Percentiles rank a stretch among this genome's conserved stretches.
phyloP scores from a whole-genome alignment of 768 basidiomycete genomes.

The Xerocomellus intermedius region DNA sequence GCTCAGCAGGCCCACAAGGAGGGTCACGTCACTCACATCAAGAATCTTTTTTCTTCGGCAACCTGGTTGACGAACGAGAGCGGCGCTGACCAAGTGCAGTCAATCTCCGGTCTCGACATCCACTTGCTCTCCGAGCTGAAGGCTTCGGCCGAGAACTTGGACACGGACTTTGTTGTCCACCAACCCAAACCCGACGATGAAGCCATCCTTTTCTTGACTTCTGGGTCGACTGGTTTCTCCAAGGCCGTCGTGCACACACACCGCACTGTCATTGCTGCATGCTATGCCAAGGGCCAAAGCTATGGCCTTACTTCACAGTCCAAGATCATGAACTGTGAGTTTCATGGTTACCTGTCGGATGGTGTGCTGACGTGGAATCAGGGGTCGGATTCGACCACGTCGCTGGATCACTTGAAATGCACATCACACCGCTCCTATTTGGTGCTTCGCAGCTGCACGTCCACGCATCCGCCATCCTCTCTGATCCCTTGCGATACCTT shows the following conservation, averaged over 20 bases:
- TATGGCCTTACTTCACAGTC: slow-evolving; percentile 36
- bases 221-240: slow-evolving; percentile 45
- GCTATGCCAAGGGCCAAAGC: slow-evolving; percentile 33
- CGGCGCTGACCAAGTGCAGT: slow-evolving; percentile 26
- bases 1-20: slow-evolving; percentile 34
- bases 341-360: background rate
- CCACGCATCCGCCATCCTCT: slow-evolving; percentile 24
- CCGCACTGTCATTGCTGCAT: slow-evolving; percentile 36
- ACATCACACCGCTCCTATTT: slow-evolving; percentile 36
- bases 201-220: slow-evolving; percentile 39
- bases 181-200: slow-evolving; percentile 28
- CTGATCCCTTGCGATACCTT: slow-evolving; percentile 23
- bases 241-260: slow-evolving; percentile 43
- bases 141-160: slow-evolving; percentile 9
- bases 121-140: slow-evolving; percentile 26
- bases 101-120: slow-evolving; percentile 25
- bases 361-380: slow-evolving; percentile 8
- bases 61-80: slow-evolving; percentile 31
- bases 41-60: slow-evolving; percentile 29
- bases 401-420: slow-evolving; percentile 43
- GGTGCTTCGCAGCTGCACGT: slow-evolving; percentile 28
- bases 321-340: slow-evolving; percentile 41
- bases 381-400: slow-evolving; percentile 48
- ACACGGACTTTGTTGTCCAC: slow-evolving; percentile 17
- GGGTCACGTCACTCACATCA: slow-evolving; percentile 29